Percentiles rank a stretch among this genome's conserved stretches.
These are phyloP conservation scores for Pythium folliculosum DNA, from an alignment of 352 stramenopile genomes.

Conservation along the genomic window DNA sequence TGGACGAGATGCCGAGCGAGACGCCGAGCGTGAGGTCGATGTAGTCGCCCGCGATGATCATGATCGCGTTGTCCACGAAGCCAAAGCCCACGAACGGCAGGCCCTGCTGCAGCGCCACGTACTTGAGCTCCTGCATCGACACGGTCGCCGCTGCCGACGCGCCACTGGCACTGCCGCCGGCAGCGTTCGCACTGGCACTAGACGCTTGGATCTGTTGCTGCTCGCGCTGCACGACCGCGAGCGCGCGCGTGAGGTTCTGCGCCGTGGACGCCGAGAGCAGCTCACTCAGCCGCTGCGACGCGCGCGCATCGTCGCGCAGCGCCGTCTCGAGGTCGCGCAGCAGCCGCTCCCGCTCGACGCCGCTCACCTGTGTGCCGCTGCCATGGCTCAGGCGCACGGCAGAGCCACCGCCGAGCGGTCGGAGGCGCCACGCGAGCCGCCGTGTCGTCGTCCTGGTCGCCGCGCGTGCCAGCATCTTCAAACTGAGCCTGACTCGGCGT, in stretches of 20 bases:
- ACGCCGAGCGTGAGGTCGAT: conserved; percentile 84
- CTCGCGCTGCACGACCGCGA: conserved; percentile 32
- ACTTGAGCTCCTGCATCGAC: conserved; percentile 59
- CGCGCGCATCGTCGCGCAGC: conserved; percentile 33
- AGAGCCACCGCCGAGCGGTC: not conserved
- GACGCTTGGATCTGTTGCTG: conserved; percentile 5
- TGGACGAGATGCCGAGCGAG: conserved; percentile 85
- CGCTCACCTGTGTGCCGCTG: conserved; percentile 30
- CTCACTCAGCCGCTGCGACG: conserved; percentile 35
- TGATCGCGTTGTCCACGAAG: conserved; percentile 97
- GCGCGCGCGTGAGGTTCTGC: conserved; percentile 50
- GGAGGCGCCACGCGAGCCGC: too few species aligned
- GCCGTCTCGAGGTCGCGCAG: conserved; percentile 41
- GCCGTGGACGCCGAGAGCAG: conserved; percentile 53
- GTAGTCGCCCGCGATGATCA: conserved; percentile 89
- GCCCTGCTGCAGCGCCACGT: conserved; percentile 62
- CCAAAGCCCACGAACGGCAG: conserved; percentile 97
- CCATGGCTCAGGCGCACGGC: not conserved
- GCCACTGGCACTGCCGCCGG: not conserved
- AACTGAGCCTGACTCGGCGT: not conserved
- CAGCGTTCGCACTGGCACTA: too few species aligned
- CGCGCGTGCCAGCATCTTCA: not conserved
- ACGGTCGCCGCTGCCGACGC: conserved; percentile 17
- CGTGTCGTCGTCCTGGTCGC: too few species aligned
- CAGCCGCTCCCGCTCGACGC: conserved; percentile 42